Evolutionary conservation across 2,329 filamentous ascomycete species (phyloP).

Genomic region (Clarireedia homoeocarpa): DNA sequence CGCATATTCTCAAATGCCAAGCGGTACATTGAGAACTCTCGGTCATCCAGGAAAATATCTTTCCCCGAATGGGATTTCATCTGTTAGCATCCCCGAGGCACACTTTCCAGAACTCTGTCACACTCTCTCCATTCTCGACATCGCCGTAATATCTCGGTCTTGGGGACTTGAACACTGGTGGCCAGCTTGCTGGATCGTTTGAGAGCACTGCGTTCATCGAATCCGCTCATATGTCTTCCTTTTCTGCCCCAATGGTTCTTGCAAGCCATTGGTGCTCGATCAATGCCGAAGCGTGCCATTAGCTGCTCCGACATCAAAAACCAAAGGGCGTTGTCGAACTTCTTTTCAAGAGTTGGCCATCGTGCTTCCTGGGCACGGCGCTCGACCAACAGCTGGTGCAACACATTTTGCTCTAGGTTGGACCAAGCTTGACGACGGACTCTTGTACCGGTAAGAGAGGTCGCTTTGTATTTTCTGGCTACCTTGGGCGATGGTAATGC

Average conservation of each 20-base stretch:
- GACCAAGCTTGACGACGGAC: background rate
- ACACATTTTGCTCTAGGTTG: background rate
- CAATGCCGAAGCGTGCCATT: background rate
- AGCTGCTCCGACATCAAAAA: background rate
- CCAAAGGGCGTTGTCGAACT: background rate
- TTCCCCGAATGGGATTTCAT: background rate
- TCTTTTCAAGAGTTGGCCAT: background rate
- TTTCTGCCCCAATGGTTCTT: constrained; percentile 17
- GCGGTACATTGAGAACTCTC: no score
- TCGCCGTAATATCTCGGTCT: background rate
- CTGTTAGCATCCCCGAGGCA: background rate
- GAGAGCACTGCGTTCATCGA: constrained; percentile 9
- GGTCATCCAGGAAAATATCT: background rate
- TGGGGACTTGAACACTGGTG: background rate
- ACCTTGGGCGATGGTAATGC: background rate
- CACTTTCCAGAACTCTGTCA: background rate
- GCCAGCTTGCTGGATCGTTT: constrained; percentile 1
- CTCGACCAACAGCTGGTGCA: background rate
- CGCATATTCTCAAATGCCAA: no score
- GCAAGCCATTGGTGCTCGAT: constrained; percentile 4
- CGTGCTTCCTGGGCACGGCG: background rate
- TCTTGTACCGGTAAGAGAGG: background rate
- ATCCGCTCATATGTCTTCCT: background rate
- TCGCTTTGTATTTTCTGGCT: background rate
- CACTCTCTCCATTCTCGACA: background rate